Evolutionary conservation across 2,329 filamentous ascomycete genomes (phyloP).

Genomic region (Drechslerella coelobrocha): DNA sequence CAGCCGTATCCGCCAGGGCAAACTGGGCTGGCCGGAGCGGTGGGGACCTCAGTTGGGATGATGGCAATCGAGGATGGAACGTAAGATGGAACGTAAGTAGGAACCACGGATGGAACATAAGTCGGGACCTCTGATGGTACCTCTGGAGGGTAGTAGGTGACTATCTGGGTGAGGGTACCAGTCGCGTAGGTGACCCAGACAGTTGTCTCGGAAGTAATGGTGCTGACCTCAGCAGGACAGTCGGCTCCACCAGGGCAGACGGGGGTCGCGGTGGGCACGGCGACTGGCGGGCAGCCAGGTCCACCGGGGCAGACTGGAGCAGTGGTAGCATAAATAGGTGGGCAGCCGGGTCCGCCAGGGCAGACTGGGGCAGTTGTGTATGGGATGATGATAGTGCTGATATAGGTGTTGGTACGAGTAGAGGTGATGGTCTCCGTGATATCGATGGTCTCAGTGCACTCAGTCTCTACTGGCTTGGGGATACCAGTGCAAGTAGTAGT

Average conservation of each 20-base stretch:
- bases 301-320: slow-evolving; percentile 24
- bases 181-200: slow-evolving; percentile 26
- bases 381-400: slow-evolving; percentile 31
- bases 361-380: slow-evolving; percentile 21
- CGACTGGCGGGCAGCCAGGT: slow-evolving; percentile 33
- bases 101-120: slow-evolving; percentile 18
- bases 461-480: slow-evolving; percentile 16
- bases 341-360: slow-evolving; percentile 39
- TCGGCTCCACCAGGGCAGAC: neutral
- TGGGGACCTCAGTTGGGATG: neutral
- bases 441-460: slow-evolving; percentile 29
- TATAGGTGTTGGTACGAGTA: slow-evolving; percentile 36
- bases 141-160: slow-evolving; percentile 35
- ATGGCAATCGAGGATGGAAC: slow-evolving; percentile 22
- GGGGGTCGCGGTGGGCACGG: slow-evolving; percentile 27
- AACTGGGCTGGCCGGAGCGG: slow-evolving; percentile 17
- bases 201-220: slow-evolving; percentile 41
- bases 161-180: slow-evolving; percentile 32
- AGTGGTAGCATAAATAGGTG: slow-evolving; percentile 30
- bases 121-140: neutral
- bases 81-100: slow-evolving; percentile 14
- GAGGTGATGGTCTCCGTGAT: slow-evolving; percentile 40
- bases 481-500: slow-evolving; percentile 31
- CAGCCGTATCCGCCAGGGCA: slow-evolving; percentile 48
- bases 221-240: slow-evolving; percentile 25